Evolutionary conservation across 257 asterid species (phyloP).

Genomic region (Anisodus tanguticus): DNA sequence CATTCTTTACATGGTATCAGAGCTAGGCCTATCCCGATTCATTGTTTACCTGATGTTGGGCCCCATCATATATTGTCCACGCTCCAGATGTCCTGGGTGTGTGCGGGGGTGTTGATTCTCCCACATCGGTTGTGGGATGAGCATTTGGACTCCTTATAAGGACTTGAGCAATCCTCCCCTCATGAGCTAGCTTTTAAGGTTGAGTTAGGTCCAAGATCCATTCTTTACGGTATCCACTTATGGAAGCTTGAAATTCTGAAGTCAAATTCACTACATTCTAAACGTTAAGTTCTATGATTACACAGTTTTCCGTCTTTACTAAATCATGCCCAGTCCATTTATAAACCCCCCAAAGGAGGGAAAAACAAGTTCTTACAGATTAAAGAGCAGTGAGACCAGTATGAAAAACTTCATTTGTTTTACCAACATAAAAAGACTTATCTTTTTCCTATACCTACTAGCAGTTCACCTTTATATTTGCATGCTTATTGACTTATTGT

Average conservation of each 20-base stretch:
- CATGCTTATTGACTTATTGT: not conserved
- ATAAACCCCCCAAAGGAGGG: conserved; percentile 15
- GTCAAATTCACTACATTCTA: not conserved
- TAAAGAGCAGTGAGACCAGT: conserved; percentile 6
- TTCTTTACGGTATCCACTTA: not conserved
- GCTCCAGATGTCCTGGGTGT: no score
- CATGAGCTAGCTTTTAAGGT: no score
- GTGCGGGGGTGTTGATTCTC: no score
- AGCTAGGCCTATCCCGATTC: no score
- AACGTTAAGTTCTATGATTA: not conserved
- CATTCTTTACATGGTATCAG: no score
- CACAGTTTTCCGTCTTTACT: not conserved
- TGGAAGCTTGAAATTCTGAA: not conserved
- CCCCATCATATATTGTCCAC: no score
- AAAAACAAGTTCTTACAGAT: conserved; percentile 8
- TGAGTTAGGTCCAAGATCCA: no score
- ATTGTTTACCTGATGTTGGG: no score
- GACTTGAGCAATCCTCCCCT: no score
- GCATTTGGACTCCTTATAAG: no score
- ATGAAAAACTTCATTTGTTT: not conserved
- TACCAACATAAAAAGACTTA: not conserved
- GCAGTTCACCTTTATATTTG: not conserved
- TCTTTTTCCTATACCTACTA: not conserved
- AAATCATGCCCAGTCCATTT: conserved; percentile 8
- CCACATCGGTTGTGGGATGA: no score